Evolutionary conservation across 1,284 basidiomycete genomes (phyloP).

Genomic region (Bjerkandera adusta): DNA sequence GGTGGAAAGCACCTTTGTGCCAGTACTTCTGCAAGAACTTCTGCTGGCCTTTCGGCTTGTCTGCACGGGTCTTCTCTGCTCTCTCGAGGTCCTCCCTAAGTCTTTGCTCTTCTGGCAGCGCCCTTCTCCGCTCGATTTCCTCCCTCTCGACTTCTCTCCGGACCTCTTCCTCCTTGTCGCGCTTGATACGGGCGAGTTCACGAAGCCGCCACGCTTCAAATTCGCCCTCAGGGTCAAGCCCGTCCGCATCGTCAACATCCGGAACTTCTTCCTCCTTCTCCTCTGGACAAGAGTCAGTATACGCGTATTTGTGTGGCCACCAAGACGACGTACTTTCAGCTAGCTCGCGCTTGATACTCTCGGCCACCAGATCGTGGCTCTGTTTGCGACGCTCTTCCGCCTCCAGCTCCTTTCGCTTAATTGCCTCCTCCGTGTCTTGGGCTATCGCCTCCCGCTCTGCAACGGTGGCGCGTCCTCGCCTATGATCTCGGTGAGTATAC

Average conservation of each 20-base stretch:
- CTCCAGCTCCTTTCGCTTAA: slow-evolving; percentile 60
- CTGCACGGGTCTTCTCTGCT: slow-evolving; percentile 76
- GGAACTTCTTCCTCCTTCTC: slow-evolving; percentile 81
- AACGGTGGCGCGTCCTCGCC: slow-evolving; percentile 71
- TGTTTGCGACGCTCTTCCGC: slow-evolving; percentile 76
- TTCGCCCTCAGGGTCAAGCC: slow-evolving; percentile 85
- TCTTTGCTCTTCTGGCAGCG: slow-evolving; percentile 90
- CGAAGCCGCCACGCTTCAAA: slow-evolving; percentile 96
- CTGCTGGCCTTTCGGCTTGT: slow-evolving; percentile 86
- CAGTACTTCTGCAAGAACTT: slow-evolving; percentile 98
- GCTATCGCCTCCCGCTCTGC: slow-evolving; percentile 60
- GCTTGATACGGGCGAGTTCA: slow-evolving; percentile 88
- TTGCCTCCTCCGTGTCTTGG: slow-evolving; percentile 69
- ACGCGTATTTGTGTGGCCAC: not conserved
- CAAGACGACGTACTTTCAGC: slow-evolving; percentile 66
- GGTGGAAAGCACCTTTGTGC: slow-evolving; percentile 99
- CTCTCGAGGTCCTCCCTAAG: slow-evolving; percentile 87
- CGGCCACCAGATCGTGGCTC: slow-evolving; percentile 84
- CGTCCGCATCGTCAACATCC: slow-evolving; percentile 95
- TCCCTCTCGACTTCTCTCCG: slow-evolving; percentile 80
- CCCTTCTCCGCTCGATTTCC: slow-evolving; percentile 87
- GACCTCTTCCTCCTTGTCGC: slow-evolving; percentile 84
- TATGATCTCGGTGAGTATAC: slow-evolving; percentile 28
- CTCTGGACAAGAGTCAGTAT: slow-evolving; percentile 45
- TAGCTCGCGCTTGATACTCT: slow-evolving; percentile 81